These are phyloP conservation scores for Mortierella sp. DNA, from an alignment of 371 early-diverging fungal genomes.

Conservation along the genomic window DNA sequence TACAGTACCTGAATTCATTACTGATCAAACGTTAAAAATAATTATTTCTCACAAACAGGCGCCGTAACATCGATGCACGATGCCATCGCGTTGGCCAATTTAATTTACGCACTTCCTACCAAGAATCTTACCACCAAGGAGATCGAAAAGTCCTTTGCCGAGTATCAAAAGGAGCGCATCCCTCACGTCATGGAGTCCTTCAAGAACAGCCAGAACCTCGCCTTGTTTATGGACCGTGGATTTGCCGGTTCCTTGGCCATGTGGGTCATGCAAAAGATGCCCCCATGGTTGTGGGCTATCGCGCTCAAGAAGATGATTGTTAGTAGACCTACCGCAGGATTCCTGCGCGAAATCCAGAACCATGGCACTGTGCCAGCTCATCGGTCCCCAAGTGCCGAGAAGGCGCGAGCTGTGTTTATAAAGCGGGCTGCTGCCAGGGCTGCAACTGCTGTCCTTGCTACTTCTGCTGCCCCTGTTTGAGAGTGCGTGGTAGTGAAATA, in stretches of 20 bases:
- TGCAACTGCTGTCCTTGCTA: background rate
- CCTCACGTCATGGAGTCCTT: conserved; percentile 11
- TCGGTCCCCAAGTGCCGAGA: background rate
- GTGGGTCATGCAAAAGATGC: conserved; percentile 2
- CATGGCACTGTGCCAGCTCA: background rate
- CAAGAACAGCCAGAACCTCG: background rate
- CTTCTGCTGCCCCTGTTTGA: background rate
- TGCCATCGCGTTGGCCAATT: background rate
- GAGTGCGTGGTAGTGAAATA: background rate
- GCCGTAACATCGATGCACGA: conserved; percentile 8
- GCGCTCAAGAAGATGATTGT: background rate
- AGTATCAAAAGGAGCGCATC: conserved; percentile 11
- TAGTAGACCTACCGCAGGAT: background rate
- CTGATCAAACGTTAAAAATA: background rate
- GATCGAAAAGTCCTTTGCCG: conserved; percentile 1
- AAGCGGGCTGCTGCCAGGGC: background rate
- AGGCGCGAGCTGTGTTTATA: background rate
- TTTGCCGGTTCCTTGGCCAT: background rate
- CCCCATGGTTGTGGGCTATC: background rate
- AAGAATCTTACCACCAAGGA: conserved; percentile 7
- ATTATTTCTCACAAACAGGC: background rate
- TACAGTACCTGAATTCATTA: background rate
- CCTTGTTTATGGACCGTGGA: conserved; percentile 4
- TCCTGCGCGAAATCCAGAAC: background rate
- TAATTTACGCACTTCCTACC: background rate